Evolutionary conservation across 352 stramenopile species (phyloP), one percentile per base, ranked within the genome.

Genomic region (Pythium folliculosum): DNA sequence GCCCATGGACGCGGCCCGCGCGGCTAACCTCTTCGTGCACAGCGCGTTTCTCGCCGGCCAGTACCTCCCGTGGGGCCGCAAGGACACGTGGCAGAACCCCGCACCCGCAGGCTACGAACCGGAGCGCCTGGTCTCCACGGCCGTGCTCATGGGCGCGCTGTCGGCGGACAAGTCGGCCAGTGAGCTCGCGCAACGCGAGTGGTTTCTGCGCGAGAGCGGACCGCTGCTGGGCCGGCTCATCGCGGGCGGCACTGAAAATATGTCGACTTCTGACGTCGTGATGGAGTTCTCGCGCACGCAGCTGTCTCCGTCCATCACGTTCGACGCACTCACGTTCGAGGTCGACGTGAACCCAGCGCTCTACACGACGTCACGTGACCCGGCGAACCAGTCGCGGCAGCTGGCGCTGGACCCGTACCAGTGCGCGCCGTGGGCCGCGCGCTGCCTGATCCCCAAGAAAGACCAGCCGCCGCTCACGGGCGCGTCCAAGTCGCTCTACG

Each of bases 291-390:
- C 59, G 6, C 52, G 63, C 45, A 62, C 44, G 8, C 16, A 58
- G 8, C 22, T 67, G 21, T 57, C 65, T n/a, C 52, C 58, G 5
- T 47, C 43, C 30, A 50, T 64, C 40, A 37, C 35, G 13, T 67
- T 67, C 40, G 59, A 67, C 50, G 50, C 65, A n/a, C 1, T 71
- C 9, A 66, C 56, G 16, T 61, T 65, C 1, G 48, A 71, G 23
- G 40, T 58, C 5, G 21, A 61, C 14, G 43, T 71, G 12, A 27
- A 58, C 44, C 53, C 54, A 6, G 7, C 13, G 13, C 47, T 63
- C 0, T 53, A 60, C 9, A 59, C 63, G 12, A 61, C 19, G 25
- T n/a, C 45, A 1, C 35, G 16, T 0, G 60, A 45, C 25, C 12
- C 13, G 10, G 4, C 60, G 8, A 53, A 49, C 37, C 14, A 47